These are phyloP conservation scores for Podila epigama DNA, from an alignment of 192 early-diverging fungal species.

Conservation along the genomic window DNA sequence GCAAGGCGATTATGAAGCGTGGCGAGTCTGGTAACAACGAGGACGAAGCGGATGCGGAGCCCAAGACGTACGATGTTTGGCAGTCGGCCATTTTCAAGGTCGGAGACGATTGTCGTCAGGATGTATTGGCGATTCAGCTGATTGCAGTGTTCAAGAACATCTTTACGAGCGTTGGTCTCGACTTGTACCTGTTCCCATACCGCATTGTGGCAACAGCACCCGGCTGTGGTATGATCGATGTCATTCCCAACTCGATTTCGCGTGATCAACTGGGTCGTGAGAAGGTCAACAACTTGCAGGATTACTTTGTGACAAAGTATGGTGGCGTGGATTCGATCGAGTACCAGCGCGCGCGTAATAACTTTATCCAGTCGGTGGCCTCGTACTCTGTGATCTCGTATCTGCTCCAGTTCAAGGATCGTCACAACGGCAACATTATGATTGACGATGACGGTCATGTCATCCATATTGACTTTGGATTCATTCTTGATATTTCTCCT, in stretches of 20 bases:
- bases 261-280: constrained; percentile 98
- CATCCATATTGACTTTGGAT: constrained; percentile 99
- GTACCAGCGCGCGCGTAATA: constrained; percentile 84
- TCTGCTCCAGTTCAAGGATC: constrained; percentile 97
- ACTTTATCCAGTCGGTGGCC: constrained; percentile 95
- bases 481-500: constrained; percentile 98
- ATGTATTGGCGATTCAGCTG: constrained; percentile 96
- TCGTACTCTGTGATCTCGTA: constrained; percentile 96
- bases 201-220: constrained; percentile 96
- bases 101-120: constrained; percentile 99
- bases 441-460: constrained; percentile 96
- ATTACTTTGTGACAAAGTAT: constrained; percentile 94
- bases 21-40: constrained; percentile 32
- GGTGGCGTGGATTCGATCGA: constrained; percentile 87
- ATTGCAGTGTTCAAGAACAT: constrained; percentile 98
- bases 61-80: constrained; percentile 64
- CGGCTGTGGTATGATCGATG: constrained; percentile 98
- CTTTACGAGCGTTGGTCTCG: constrained; percentile 86
- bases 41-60: constrained; percentile 34
- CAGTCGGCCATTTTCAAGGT: constrained; percentile 99
- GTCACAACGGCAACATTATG: constrained; percentile 99
- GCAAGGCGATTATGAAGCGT: constrained; percentile 51
- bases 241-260: constrained; percentile 96
- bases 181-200: constrained; percentile 97
- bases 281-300: constrained; percentile 96